Percentiles rank a stretch among this genome's conserved stretches.
These are phyloP conservation scores for Fusarium sororula DNA, from an alignment of 2,329 filamentous ascomycete genomes.

Conservation along the genomic window DNA sequence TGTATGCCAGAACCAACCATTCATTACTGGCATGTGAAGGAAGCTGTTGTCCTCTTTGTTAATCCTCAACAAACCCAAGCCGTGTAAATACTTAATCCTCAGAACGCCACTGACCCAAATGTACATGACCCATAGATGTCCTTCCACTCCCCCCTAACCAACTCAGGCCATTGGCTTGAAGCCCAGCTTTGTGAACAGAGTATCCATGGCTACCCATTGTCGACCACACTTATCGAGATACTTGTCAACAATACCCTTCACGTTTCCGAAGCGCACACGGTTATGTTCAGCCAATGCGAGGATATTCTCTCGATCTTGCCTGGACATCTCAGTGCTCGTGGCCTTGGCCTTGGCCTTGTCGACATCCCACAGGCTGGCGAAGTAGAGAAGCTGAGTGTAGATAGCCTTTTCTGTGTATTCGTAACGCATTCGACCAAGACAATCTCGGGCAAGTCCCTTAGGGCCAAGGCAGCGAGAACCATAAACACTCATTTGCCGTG, in stretches of 20 bases:
- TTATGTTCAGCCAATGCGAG: slow-evolving; percentile 83
- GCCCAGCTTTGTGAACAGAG: slow-evolving; percentile 76
- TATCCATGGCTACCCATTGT: slow-evolving; percentile 95
- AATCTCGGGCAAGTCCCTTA: slow-evolving; percentile 83
- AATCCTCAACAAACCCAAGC: not conserved
- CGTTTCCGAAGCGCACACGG: slow-evolving; percentile 76
- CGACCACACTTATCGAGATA: slow-evolving; percentile 91
- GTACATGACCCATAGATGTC: not conserved
- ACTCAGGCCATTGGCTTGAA: slow-evolving; percentile 52
- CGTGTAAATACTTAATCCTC: not conserved
- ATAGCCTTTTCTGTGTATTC: slow-evolving; percentile 88
- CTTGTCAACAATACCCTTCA: slow-evolving; percentile 80
- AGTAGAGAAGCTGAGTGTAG: slow-evolving; percentile 95
- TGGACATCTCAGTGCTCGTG: slow-evolving; percentile 56
- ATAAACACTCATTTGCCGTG: slow-evolving; percentile 92
- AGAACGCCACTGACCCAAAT: slow-evolving; percentile 28
- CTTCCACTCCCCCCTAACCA: not conserved
- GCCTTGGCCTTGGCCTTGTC: slow-evolving; percentile 75
- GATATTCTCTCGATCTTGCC: slow-evolving; percentile 71
- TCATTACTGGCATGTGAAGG: not conserved
- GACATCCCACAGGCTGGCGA: slow-evolving; percentile 85
- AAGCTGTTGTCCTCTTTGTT: not conserved
- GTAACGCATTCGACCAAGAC: slow-evolving; percentile 86
- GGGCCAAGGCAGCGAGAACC: slow-evolving; percentile 90
- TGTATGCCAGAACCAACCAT: not conserved